phyloP scores from a whole-genome alignment of 1,284 basidiomycete species.

The Sanghuangporus sanghuang region DNA sequence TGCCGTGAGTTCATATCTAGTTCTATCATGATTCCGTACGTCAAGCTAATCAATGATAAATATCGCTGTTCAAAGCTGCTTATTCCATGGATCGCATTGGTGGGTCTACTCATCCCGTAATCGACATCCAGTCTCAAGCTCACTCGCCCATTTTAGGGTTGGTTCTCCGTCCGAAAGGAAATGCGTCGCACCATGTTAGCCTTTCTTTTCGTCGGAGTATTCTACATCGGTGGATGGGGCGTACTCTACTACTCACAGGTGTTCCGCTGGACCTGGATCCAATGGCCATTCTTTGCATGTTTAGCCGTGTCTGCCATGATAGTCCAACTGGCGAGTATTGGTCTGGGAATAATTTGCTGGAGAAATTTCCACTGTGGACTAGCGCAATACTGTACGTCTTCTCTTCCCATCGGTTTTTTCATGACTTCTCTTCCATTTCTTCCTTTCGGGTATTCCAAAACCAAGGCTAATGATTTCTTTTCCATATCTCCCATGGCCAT shows the following conservation, averaged over 20 bases:
- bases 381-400: slow-evolving; percentile 13
- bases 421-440: neutral
- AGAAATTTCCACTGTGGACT: slow-evolving; percentile 13
- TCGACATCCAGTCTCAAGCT: neutral
- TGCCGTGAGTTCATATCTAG: slow-evolving; percentile 27
- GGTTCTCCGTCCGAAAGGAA: slow-evolving; percentile 14
- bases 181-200: slow-evolving; percentile 14
- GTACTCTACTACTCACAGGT: slow-evolving; percentile 16
- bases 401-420: neutral
- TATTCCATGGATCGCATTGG: slow-evolving; percentile 45
- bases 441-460: neutral
- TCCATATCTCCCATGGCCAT: neutral
- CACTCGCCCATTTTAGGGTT: slow-evolving; percentile 5
- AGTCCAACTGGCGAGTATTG: slow-evolving; percentile 9
- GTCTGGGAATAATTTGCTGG: slow-evolving; percentile 12
- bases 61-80: slow-evolving; percentile 21
- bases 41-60: neutral
- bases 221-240: slow-evolving; percentile 10
- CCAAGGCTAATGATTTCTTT: neutral
- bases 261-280: slow-evolving; percentile 18
- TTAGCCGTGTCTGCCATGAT: slow-evolving; percentile 11
- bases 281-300: slow-evolving; percentile 18
- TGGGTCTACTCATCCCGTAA: neutral
- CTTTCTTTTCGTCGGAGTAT: slow-evolving; percentile 4
- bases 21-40: neutral